Evolutionary conservation across 106 monocot genomes (phyloP).

Genomic region (Cymbidium sinense): DNA sequence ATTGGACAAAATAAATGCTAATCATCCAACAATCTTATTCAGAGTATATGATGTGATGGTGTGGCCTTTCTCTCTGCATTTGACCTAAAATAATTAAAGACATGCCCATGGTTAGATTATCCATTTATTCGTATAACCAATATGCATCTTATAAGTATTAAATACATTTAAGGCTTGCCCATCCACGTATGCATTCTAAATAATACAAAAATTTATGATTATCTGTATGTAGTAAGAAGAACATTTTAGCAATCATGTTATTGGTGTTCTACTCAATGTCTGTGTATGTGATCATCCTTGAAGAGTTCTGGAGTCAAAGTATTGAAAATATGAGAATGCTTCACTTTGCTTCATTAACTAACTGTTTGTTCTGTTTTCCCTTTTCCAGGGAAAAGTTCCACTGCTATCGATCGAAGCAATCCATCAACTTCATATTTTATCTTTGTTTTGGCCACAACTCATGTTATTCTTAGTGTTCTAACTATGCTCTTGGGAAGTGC

Average conservation of each 20-base stretch:
- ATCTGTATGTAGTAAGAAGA: neutral
- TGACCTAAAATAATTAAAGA: too few relatives aligned
- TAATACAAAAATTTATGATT: neutral
- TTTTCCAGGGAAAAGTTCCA: conserved; percentile 59
- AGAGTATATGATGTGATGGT: too few relatives aligned
- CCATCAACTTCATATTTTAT: conserved; percentile 66
- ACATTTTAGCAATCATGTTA: too few relatives aligned
- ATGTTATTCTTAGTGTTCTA: conserved; percentile 45
- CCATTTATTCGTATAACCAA: neutral
- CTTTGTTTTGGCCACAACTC: conserved; percentile 60
- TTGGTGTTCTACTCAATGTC: too few relatives aligned
- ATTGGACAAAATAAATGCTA: too few relatives aligned
- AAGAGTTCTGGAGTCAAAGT: neutral
- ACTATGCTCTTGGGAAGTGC: conserved; percentile 48
- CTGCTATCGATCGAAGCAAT: conserved; percentile 52
- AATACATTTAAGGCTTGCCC: neutral
- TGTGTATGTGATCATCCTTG: too few relatives aligned
- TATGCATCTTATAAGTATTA: neutral
- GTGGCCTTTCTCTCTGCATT: too few relatives aligned
- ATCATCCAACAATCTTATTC: too few relatives aligned
- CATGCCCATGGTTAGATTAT: neutral
- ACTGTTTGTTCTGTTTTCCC: neutral
- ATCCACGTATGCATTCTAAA: neutral
- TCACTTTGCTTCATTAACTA: neutral
- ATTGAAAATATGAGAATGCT: neutral